Evolutionary conservation across 148 eudicot species (phyloP), one percentile per base, ranked within the genome.

Genomic region (Polygonum maritimum): DNA sequence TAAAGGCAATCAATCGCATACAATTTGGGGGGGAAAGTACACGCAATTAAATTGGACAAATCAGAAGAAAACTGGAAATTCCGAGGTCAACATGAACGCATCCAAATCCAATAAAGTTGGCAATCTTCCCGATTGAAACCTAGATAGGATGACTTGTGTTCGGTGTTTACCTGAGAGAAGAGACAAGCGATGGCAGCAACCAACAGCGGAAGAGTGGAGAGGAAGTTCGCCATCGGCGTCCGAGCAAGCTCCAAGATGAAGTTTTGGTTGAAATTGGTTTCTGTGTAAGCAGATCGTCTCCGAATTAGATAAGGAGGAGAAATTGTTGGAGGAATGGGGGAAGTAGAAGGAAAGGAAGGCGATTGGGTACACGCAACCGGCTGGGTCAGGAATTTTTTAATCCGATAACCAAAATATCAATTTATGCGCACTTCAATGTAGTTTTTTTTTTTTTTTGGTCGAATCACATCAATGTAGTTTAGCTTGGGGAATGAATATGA

Each of bases 111-210:
- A 35, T 4, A 2, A 65, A 65, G 36, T 22, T 12, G 36, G 26
- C 16, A 22, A 60, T 60, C 35, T 26, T 16, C 19, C 10, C 44
- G 16, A 67, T 15, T 36, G 36, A 16, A 67, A 31, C 16, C 38
- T 36, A 60, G 16, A 10, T 26, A 60, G 12, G 36, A 74, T 9
- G 11, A 73, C 26, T n/a, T 41, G 31, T 35, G 6, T 33, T 35
- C 10, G 71, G 2, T 6, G 71, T 35, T 9, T 67, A 67, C 71
- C 71, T 67, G 71, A 67, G 71, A 67, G 71, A 67, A 38, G 71
- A 67, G 15, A 45, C 44, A n/a, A 36, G 71, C 71, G 71, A 67
- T 67, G 71, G 71, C 71, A 15, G 45, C 71, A 67, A 67, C 10
- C 44, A 38, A 36, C 44, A 67, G 71, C 44, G 38, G 19, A 16